Evolutionary conservation across 192 early-diverging fungal species (phyloP).

Genomic region (Coemansia sp.): DNA sequence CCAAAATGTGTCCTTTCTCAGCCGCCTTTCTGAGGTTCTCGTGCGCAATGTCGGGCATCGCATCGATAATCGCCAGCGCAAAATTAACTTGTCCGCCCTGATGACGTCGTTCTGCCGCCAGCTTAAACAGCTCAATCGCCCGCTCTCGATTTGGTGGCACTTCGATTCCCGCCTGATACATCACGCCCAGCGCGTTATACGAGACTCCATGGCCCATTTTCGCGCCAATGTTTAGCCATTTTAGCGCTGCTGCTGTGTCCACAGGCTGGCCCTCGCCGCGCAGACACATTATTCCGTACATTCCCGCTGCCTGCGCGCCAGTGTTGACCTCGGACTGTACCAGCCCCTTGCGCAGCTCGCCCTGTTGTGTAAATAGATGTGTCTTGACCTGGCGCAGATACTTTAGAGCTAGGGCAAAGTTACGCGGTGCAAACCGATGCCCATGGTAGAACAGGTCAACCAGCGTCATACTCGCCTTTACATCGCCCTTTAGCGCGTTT

Average conservation of each 20-base stretch:
- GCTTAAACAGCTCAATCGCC: slow-evolving; percentile 65
- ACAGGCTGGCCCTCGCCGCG: slow-evolving; percentile 80
- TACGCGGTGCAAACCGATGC: slow-evolving; percentile 42
- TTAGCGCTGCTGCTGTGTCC: slow-evolving; percentile 62
- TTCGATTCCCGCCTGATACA: slow-evolving; percentile 70
- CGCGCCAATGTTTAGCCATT: slow-evolving; percentile 78
- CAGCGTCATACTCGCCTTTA: slow-evolving; percentile 59
- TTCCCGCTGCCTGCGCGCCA: slow-evolving; percentile 74
- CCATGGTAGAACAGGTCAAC: slow-evolving; percentile 86
- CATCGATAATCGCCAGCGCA: slow-evolving; percentile 41
- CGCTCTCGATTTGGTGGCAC: slow-evolving; percentile 55
- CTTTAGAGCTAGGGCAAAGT: slow-evolving; percentile 19
- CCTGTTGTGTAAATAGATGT: slow-evolving; percentile 17
- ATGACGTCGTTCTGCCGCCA: slow-evolving; percentile 69
- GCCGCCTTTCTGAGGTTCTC: slow-evolving; percentile 62
- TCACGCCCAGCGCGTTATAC: slow-evolving; percentile 77
- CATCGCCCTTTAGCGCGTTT: slow-evolving; percentile 55
- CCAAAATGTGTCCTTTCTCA: slow-evolving; percentile 65
- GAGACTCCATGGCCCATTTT: slow-evolving; percentile 62
- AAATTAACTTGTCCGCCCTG: slow-evolving; percentile 79
- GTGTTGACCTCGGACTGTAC: slow-evolving; percentile 17
- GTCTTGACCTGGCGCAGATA: slow-evolving; percentile 27
- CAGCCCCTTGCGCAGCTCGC: slow-evolving; percentile 27
- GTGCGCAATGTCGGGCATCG: slow-evolving; percentile 49
- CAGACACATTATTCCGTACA: slow-evolving; percentile 85